Evolutionary conservation across 139 green algal genomes (phyloP), one percentile per base, ranked within the genome.

Genomic region (Coelastrella sp.): DNA sequence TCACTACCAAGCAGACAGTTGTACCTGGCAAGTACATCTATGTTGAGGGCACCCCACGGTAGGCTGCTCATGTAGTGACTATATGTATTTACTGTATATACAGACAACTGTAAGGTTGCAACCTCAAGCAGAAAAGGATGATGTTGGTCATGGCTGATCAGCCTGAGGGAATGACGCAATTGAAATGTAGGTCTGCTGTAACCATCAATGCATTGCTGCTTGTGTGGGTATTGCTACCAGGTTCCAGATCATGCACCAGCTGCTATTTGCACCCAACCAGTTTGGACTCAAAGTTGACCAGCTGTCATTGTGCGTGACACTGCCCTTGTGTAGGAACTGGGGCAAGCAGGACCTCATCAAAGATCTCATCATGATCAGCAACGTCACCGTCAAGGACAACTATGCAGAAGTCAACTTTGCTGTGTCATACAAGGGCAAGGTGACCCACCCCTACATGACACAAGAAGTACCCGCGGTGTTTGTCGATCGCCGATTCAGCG

Each of bases 391-490:
- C 7, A 41, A 57, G 64, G 60, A 75, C 32, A 64, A 85, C 45
- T 30, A 32, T 32, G 34, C 34, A 13, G 35, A 41, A 3, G 2
- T 79, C 3, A 69, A 51, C 9, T 85, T 69, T 37, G 48, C 15
- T 17, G 53, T 85, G 43, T 23, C 41, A 15, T 85, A 85, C 64
- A 64, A 8, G 21, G 79, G 64, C 63, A 63, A 15, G 17, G 23
- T 67, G 13, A 78, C 40, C 21, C 79, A 84, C 21, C 62, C 62
- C 5, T 69, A 69, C 62, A 69, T 69, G 62, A 69, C 62, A 40
- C 62, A 69, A 32, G 80, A 86, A 45, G 43, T 86, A n/a, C 80
- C 80, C 1, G 80, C 80, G 5, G 9, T 86, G 0, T 86, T 86
- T 25, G 37, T 79, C 2, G n/a, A 86, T 37, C 30, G 80, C 0